Percentiles rank a stretch among this genome's conserved stretches.
phyloP scores from a whole-genome alignment of 208 protist species.

The Acanthamoeba rhysodes region DNA sequence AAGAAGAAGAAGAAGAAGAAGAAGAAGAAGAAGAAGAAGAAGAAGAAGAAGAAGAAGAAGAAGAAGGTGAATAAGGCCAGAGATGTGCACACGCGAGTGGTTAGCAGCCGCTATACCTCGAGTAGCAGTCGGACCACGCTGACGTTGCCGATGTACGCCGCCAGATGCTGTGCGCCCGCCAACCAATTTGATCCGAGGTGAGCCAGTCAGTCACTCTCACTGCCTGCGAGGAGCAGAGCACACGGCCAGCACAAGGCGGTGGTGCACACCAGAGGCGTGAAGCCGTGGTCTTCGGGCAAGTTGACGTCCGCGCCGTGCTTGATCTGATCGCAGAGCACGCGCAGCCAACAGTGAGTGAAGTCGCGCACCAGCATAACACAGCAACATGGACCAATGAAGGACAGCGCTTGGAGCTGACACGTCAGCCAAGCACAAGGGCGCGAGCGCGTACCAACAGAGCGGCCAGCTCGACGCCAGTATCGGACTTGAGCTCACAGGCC shows the following conservation, averaged over 20 bases:
- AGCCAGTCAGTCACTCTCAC: background rate
- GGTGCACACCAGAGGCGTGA: background rate
- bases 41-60: background rate
- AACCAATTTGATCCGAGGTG: background rate
- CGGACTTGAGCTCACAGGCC: slow-evolving; percentile 42
- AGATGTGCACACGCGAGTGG: background rate
- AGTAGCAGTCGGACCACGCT: slow-evolving; percentile 8
- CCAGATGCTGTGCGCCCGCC: background rate
- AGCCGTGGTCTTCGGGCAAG: slow-evolving; percentile 26
- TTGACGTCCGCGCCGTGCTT: slow-evolving; percentile 3
- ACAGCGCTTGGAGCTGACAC: background rate
- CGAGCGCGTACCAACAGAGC: background rate
- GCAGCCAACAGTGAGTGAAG: background rate
- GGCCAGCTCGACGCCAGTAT: slow-evolving; percentile 7
- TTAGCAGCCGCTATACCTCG: background rate
- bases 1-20: background rate
- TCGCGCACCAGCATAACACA: too few relatives aligned
- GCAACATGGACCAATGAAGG: background rate
- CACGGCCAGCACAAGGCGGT: background rate
- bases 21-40: background rate
- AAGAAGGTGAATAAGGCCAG: background rate
- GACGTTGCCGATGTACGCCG: slow-evolving; percentile 37
- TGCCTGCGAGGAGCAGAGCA: background rate
- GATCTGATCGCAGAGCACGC: background rate
- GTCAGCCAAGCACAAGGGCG: too few relatives aligned